Conservation (phyloP, 2,329 filamentous ascomycete species). For the Ophiosphaerella narmari region DNA sequence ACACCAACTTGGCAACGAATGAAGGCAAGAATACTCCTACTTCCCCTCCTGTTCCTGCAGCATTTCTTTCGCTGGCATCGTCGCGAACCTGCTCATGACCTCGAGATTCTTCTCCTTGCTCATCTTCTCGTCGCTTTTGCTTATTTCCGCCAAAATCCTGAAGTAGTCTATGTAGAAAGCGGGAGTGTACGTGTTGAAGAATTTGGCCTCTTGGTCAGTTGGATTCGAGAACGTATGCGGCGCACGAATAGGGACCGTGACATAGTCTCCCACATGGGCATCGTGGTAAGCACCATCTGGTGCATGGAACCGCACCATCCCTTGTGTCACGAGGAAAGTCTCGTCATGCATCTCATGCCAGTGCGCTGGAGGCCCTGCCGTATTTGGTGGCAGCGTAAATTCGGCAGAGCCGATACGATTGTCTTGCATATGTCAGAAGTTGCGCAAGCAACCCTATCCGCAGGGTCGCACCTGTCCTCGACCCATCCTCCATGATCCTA, state of each 20-base stretch:
- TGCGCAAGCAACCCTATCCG: neutral
- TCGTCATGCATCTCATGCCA: constrained; percentile 64
- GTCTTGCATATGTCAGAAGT: constrained; percentile 34
- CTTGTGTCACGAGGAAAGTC: constrained; percentile 61
- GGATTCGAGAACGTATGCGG: constrained; percentile 64
- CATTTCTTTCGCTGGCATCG: constrained; percentile 52
- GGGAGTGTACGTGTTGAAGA: constrained; percentile 63
- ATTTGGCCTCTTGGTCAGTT: constrained; percentile 57
- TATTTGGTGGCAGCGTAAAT: constrained; percentile 55
- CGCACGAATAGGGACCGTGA: constrained; percentile 59
- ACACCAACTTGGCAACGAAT: constrained; percentile 13
- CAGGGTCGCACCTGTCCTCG: constrained; percentile 48
- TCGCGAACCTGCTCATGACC: constrained; percentile 58
- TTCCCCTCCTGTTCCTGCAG: constrained; percentile 27
- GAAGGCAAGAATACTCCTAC: constrained; percentile 1
- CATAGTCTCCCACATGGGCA: constrained; percentile 58
- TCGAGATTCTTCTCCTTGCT: constrained; percentile 55
- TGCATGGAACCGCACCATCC: constrained; percentile 58
- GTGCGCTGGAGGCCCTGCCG: constrained; percentile 54
- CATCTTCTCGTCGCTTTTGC: constrained; percentile 51
- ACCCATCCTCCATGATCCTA: constrained; percentile 58
- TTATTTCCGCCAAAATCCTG: constrained; percentile 55
- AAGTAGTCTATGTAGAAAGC: constrained; percentile 64
- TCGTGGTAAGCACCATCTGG: constrained; percentile 53
- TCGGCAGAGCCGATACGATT: constrained; percentile 55